Conservation (phyloP, 1,284 basidiomycete genomes). For the Ganoderma leucocontextum region DNA sequence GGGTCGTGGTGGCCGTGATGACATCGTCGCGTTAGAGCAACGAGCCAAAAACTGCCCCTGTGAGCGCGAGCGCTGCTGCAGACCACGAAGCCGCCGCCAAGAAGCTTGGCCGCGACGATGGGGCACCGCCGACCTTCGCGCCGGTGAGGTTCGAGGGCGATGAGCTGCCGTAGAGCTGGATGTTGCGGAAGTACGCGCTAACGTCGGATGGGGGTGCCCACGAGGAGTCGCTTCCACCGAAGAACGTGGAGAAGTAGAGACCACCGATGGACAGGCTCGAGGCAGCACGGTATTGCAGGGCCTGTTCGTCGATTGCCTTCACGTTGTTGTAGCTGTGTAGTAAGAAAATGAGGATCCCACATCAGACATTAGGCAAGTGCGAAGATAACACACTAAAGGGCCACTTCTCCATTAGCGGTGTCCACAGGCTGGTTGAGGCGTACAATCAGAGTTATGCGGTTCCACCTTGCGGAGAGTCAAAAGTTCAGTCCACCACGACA, state of each 20-base stretch:
- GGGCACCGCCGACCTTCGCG: constrained; percentile 31
- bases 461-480: constrained; percentile 36
- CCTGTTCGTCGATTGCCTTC: constrained; percentile 36
- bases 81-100: constrained; percentile 16
- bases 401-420: constrained; percentile 41
- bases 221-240: constrained; percentile 69
- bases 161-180: constrained; percentile 48
- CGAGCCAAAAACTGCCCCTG: constrained; percentile 17
- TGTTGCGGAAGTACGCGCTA: constrained; percentile 76
- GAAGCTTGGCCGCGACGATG: not conserved
- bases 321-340: constrained; percentile 43
- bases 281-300: constrained; percentile 37
- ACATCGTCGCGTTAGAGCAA: constrained; percentile 12
- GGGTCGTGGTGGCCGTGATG: not conserved
- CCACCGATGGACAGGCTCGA: constrained; percentile 54
- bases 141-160: constrained; percentile 40
- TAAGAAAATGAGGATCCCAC: not conserved
- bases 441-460: constrained; percentile 40
- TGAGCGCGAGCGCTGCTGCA: constrained; percentile 18
- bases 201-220: constrained; percentile 71
- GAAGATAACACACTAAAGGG: constrained; percentile 37
- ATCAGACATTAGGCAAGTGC: not conserved
- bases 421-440: constrained; percentile 39
- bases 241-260: constrained; percentile 66
- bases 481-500: not conserved